Percentiles rank a stretch among this genome's conserved stretches.
Evolutionary conservation across 2,329 filamentous ascomycete genomes (phyloP).

Genomic region (Beauveria caledonica): DNA sequence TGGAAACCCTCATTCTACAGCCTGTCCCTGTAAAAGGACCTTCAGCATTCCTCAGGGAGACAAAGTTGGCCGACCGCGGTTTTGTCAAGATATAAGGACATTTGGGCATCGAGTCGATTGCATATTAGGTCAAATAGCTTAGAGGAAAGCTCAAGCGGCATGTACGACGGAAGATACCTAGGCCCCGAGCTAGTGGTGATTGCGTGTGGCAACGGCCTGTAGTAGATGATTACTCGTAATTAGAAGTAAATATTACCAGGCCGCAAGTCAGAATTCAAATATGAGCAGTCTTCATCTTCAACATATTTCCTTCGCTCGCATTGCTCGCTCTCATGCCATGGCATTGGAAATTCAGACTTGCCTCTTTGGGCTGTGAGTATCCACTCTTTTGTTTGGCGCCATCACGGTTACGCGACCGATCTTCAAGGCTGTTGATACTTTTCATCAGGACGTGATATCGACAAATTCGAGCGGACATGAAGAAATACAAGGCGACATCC

Average conservation of each 20-base stretch:
- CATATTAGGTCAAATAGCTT: too few species aligned
- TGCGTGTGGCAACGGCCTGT: too few species aligned
- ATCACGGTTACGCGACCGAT: slow-evolving; percentile 3
- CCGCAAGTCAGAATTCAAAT: too few species aligned
- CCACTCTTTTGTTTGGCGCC: slow-evolving; percentile 8
- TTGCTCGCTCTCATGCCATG: too few species aligned
- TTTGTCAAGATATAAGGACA: not conserved
- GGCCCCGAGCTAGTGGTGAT: too few species aligned
- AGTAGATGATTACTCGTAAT: too few species aligned
- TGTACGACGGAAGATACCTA: too few species aligned
- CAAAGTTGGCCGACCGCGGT: not conserved
- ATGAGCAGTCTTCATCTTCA: not conserved
- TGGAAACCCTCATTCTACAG: not conserved
- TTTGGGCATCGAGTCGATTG: too few species aligned
- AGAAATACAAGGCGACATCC: not conserved
- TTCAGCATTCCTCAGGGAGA: not conserved
- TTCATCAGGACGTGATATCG: not conserved
- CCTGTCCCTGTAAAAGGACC: not conserved
- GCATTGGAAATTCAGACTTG: not conserved
- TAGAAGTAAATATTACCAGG: too few species aligned
- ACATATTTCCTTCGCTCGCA: too few species aligned
- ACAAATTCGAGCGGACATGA: not conserved
- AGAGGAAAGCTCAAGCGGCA: too few species aligned
- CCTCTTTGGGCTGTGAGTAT: not conserved
- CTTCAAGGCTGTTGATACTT: not conserved